phyloP scores from a whole-genome alignment of 805 yeast genomes.

The Metschnikowia baotianmanensis region DNA sequence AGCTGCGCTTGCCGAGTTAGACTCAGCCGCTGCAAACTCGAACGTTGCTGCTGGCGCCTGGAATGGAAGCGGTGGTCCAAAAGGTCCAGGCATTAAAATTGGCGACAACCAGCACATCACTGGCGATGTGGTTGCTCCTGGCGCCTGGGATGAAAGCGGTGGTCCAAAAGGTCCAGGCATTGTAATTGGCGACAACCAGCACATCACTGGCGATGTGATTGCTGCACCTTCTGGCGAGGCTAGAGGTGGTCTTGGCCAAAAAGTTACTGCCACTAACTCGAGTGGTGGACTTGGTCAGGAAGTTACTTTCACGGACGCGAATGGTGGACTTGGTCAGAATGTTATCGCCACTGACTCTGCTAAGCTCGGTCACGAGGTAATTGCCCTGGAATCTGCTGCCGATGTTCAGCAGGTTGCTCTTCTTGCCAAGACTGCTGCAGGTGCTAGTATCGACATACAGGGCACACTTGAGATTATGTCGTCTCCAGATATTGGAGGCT shows the following conservation, averaged over 20 bases:
- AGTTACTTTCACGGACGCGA: no score
- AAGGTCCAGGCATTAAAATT: background rate
- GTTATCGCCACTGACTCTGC: background rate
- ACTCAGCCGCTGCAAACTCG: background rate
- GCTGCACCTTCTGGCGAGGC: no score
- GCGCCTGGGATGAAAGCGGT: no score
- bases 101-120: background rate
- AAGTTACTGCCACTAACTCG: background rate
- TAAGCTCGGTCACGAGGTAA: background rate
- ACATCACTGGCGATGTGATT: background rate
- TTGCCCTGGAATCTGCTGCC: background rate
- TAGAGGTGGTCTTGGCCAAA: background rate
- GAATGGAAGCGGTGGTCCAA: background rate
- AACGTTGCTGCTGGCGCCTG: no score
- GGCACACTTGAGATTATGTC: slow-evolving; percentile 9
- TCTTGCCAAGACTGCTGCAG: slow-evolving; percentile 3
- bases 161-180: no score
- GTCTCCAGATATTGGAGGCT: slow-evolving; percentile 1
- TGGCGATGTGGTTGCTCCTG: background rate
- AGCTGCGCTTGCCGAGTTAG: no score
- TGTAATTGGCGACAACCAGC: slow-evolving; percentile 1
- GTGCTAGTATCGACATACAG: slow-evolving; percentile 2
- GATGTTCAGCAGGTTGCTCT: slow-evolving; percentile 5
- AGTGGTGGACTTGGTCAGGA: no score
- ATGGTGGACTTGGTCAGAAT: no score